Percentiles rank a stretch among this genome's conserved stretches.
These are phyloP conservation scores for Skeletonema costatum DNA, from an alignment of 108 stramenopile species.

Conservation along the genomic window DNA sequence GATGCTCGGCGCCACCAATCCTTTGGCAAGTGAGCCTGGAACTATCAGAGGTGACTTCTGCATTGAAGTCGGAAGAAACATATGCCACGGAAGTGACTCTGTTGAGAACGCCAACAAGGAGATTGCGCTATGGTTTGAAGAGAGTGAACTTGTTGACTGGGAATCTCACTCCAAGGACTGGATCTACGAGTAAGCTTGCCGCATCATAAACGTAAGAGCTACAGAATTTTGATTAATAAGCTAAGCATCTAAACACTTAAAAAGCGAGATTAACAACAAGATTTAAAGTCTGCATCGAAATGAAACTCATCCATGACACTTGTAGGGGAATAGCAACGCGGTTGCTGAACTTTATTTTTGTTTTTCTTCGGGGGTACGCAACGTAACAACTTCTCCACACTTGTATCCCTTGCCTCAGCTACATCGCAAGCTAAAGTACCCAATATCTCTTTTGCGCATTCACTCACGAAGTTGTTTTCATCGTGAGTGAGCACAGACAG, in stretches of 20 bases:
- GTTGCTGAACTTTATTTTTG: constrained; percentile 7
- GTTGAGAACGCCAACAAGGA: constrained; percentile 94
- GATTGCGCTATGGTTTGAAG: constrained; percentile 94
- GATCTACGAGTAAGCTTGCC: constrained; percentile 82
- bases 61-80: constrained; percentile 83
- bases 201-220: not conserved
- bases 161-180: constrained; percentile 69
- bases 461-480: constrained; percentile 15
- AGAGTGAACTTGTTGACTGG: constrained; percentile 82
- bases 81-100: constrained; percentile 90
- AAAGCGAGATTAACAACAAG: not conserved
- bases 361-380: constrained; percentile 6
- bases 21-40: constrained; percentile 86
- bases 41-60: constrained; percentile 95
- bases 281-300: constrained; percentile 27
- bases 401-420: constrained; percentile 18
- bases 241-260: not conserved
- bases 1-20: constrained; percentile 97
- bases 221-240: not conserved
- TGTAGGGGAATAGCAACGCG: constrained; percentile 35
- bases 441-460: constrained; percentile 11
- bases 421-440: constrained; percentile 31
- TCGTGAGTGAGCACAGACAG: constrained; percentile 26
- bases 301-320: constrained; percentile 10
- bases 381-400: constrained; percentile 19